A percentile compares a stretch with the other conserved stretches of the same genome.
Conservation (phyloP, 352 stramenopile genomes). For the Plasmopara muralis region DNA sequence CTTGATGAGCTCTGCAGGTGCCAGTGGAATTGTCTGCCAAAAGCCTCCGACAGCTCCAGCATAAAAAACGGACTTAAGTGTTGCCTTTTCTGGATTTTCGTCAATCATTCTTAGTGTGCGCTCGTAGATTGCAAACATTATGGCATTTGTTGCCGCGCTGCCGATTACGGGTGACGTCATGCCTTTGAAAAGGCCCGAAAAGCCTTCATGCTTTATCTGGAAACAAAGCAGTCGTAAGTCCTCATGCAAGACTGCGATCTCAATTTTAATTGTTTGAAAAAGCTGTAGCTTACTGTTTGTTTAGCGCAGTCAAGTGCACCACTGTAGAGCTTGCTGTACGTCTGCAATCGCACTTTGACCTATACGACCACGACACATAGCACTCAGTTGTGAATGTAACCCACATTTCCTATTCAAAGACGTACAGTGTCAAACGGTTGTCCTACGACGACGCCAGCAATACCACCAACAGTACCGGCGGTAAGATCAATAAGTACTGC, state of each 20-base stretch:
- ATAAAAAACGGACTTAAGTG: conserved; percentile 61
- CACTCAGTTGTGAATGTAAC: conserved; percentile 1
- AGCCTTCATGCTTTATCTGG: conserved; percentile 56
- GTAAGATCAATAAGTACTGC: conserved; percentile 39
- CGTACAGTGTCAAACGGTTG: conserved; percentile 57
- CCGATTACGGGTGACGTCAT: conserved; percentile 75
- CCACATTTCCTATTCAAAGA: neutral
- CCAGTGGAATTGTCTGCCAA: conserved; percentile 66
- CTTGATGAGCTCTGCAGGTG: conserved; percentile 80
- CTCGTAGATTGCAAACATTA: conserved; percentile 83
- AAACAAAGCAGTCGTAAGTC: conserved; percentile 3
- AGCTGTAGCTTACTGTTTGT: conserved; percentile 28
- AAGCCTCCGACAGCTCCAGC: conserved; percentile 68
- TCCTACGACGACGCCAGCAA: conserved; percentile 45
- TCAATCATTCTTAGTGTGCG: conserved; percentile 59
- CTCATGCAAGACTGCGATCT: neutral
- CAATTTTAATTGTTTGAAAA: no score
- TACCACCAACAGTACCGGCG: conserved; percentile 43
- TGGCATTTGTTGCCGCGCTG: conserved; percentile 79
- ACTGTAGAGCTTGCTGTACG: conserved; percentile 45
- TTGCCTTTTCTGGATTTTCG: conserved; percentile 38
- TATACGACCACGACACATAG: conserved; percentile 15
- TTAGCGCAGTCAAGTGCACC: conserved; percentile 41
- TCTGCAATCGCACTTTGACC: conserved; percentile 62
- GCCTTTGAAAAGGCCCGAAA: conserved; percentile 79